Evolutionary conservation across 202 grass and related monocot genomes (phyloP), one percentile per base, ranked within the genome.

Genomic region (Hordeum pubiflorum): DNA sequence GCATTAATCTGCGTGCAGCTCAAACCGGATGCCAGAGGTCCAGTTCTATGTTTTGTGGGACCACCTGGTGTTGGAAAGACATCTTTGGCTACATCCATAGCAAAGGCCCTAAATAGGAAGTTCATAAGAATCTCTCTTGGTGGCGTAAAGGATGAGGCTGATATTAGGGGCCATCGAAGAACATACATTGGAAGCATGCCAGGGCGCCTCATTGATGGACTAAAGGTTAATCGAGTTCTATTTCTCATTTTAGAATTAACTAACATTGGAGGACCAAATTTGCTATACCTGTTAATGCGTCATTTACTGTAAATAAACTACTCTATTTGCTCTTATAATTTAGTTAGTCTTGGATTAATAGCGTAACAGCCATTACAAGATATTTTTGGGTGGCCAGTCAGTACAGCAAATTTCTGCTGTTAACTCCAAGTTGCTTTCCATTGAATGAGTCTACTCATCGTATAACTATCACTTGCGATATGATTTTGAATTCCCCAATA

Each of bases 181-280:
- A 99, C 96, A 59, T 99, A 99, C 78, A 91, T 99, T 85, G 96
- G 96, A 76, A 99, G 96, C 78, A 99, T 99, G 96, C 96, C 96
- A 46, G 96, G 96, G 58, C 87, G 96, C 38, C 92, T 99, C 74
- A 99, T 99, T 69, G 96, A 99, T 81, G 96, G 96, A 78, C 71
- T 99, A 18, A 99, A 99, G 96, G 96, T 99, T 58, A 29, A 44
- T 76, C 27, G 17, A 61, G 4, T 40, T 54, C 37, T 41, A 22
- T 75, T 50, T 77, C 21, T 72, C 41, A 52, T 79, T 78, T 79
- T 27, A 81, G 9, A 7, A 81, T 15, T 76, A 80, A 58, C 52
- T 79, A 48, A 36, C 60, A 17, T 13, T 34, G n/a, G 12, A 62
- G 22, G 33, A 56, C 13, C 32, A 63, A 82, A 63, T n/a, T 10